Evolutionary conservation across 78 protist species (phyloP), one percentile per base, ranked within the genome.

Genomic region (Dictyostelium citrinum): DNA sequence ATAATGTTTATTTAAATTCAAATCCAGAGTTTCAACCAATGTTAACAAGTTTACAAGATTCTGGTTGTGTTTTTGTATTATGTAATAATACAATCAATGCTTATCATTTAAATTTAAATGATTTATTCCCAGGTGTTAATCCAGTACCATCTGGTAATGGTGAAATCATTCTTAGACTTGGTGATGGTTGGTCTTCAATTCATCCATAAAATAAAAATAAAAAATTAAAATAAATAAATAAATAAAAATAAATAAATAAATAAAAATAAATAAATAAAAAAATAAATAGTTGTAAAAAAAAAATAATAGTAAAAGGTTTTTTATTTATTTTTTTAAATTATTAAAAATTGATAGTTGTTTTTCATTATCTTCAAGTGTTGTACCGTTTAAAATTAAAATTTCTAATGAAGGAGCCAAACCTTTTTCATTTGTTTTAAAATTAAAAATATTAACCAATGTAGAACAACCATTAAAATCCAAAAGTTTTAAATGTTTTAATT

Each of bases 81-180:
- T 75, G 81, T 75, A 75, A 75, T 41, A 75, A 75, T 41, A 75
- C 81, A 22, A 75, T 75, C 58, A 75, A 75, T 41, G 81, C 60
- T 8, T 43, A n/a, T 27, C 81, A 75, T 41, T 22, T 75, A 5
- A 43, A 75, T 39, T 24, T 41, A 31, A 22, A n/a, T 14, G 33
- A 75, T 20, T 75, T 75, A 75, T 75, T 75, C 58, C 81, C 49
- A 24, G 49, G 55, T 75, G 81, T 75, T 39, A 39, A 75, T n/a
- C 81, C 81, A 41, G 81, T 75, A 8, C 81, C 81, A 75, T 75
- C 81, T 41, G 81, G 81, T 8, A 75, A 75, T 75, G 81, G 81
- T 75, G 81, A 75, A 75, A 75, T 75, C 35, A 75, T 75, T 41
- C n/a, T 75, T 31, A 75, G 81, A 75, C 31, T 75, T n/a, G 58